Base-by-base conservation (phyloP, 2,329 filamentous ascomycete genomes). In the Cladosporium oxysporum region DNA sequence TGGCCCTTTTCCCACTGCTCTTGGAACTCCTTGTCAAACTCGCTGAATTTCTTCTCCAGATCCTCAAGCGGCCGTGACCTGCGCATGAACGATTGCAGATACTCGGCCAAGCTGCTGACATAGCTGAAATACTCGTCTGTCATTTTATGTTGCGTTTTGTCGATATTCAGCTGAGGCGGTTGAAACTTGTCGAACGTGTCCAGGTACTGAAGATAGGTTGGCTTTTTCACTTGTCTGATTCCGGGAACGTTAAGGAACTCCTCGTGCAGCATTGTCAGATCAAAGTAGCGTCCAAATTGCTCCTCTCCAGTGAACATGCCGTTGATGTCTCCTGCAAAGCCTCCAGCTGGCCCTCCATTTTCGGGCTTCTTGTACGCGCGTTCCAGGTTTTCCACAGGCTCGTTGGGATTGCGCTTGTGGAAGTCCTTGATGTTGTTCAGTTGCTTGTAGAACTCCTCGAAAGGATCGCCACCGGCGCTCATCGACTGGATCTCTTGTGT, bases 251-350 rank as follows among this genome's bases (percentile, higher is more conserved):
- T 99, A 67, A 97, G 84, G 76, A 93, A 99, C 16, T 90, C 84
- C 75, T 98, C 94, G 78, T 98, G 93, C 71, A 89, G 87, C 47
- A 84, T 86, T 21, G 90, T 94, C 57, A 99, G 81, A 77, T 99
- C 95, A 74, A 99, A 91, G 79, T 92, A 99, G 71, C 92, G 90
- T 52, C 95, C 95, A 74, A 91, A 97, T 0, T 90, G 90, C 78
- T 99, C 95, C 79, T 99, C 96, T 68, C 95, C 95, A 0, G 93
- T 96, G 79, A 99, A 99, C 83, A 98, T 90, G 66, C 88, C 88
- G 75, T 98, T 94, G 58, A 97, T 89, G 62, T 93, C 87, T 1
- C 84, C 81, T 57, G 70, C 71, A 41, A 74, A 75, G 1, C 70
- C 70, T 21, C 90, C 87, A 5, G 73, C 74, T 12, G 72, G 70